Conservation (phyloP, 768 basidiomycete genomes). For the Pisolithus sp. region DNA sequence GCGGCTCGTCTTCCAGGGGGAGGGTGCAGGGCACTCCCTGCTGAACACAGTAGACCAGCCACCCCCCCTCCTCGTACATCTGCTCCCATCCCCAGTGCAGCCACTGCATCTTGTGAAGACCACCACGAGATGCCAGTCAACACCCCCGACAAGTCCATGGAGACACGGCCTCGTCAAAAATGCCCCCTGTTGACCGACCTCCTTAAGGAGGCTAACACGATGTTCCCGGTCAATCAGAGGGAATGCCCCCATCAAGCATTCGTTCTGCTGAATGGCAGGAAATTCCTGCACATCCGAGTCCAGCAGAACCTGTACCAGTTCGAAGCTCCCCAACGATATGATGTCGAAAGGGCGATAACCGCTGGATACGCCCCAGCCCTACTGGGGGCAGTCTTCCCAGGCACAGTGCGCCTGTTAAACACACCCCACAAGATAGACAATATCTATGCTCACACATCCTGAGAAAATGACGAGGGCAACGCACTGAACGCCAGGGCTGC, state of each 20-base stretch:
- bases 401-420: neutral
- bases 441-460: neutral
- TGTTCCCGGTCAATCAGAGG: neutral
- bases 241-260: neutral
- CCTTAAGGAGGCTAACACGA: neutral
- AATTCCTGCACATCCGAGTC: neutral
- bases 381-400: neutral
- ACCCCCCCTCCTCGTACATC: neutral
- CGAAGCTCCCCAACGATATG: neutral
- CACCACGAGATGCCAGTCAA: neutral
- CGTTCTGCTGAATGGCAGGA: neutral
- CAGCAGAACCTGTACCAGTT: neutral
- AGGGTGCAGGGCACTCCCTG: neutral
- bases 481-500: neutral
- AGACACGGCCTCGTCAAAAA: too few species aligned
- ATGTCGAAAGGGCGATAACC: neutral
- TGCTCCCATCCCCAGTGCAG: neutral
- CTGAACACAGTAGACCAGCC: too few species aligned
- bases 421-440: neutral
- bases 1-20: neutral
- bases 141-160: too few species aligned
- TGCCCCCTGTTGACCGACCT: too few species aligned
- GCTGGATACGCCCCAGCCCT: neutral
- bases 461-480: neutral
- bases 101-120: neutral